Evolutionary conservation across 257 asterid genomes (phyloP).

Genomic region (Henckelia pumila): DNA sequence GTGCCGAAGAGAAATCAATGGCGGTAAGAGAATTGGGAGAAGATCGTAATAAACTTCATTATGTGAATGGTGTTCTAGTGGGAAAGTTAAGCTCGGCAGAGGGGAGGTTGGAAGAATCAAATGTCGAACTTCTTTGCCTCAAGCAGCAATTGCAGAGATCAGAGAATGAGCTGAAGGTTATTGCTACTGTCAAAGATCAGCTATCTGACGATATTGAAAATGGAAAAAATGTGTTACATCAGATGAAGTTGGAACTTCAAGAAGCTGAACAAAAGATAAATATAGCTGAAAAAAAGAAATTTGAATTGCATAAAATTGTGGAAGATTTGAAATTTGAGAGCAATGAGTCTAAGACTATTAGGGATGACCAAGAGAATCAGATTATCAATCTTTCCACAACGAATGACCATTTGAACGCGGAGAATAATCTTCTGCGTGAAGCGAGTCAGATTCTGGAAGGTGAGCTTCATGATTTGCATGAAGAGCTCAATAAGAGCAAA

Average conservation of each 20-base stretch:
- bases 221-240: slow-evolving; percentile 38
- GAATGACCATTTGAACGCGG: slow-evolving; percentile 39
- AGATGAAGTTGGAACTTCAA: slow-evolving; percentile 41
- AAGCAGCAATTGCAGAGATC: slow-evolving; percentile 44
- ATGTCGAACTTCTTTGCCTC: slow-evolving; percentile 42
- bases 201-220: slow-evolving; percentile 40
- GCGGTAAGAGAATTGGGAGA: slow-evolving; percentile 43
- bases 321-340: slow-evolving; percentile 38
- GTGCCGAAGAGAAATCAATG: slow-evolving; percentile 47
- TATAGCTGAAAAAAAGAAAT: slow-evolving; percentile 40
- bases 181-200: slow-evolving; percentile 37
- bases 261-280: slow-evolving; percentile 46
- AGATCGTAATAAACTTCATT: slow-evolving; percentile 40
- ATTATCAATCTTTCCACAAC: slow-evolving; percentile 41
- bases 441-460: slow-evolving; percentile 36
- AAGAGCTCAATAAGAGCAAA: slow-evolving; percentile 40
- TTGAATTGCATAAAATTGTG: slow-evolving; percentile 38
- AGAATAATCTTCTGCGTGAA: slow-evolving; percentile 39
- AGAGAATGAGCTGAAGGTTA: slow-evolving; percentile 40
- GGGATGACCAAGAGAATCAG: slow-evolving; percentile 39
- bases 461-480: slow-evolving; percentile 40
- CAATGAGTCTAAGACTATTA: slow-evolving; percentile 32
- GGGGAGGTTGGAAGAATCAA: slow-evolving; percentile 47
- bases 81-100: slow-evolving; percentile 50
- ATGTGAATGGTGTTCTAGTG: slow-evolving; percentile 37